Base-by-base conservation (phyloP, 1,284 basidiomycete genomes). In the Abortiporus biennis region DNA sequence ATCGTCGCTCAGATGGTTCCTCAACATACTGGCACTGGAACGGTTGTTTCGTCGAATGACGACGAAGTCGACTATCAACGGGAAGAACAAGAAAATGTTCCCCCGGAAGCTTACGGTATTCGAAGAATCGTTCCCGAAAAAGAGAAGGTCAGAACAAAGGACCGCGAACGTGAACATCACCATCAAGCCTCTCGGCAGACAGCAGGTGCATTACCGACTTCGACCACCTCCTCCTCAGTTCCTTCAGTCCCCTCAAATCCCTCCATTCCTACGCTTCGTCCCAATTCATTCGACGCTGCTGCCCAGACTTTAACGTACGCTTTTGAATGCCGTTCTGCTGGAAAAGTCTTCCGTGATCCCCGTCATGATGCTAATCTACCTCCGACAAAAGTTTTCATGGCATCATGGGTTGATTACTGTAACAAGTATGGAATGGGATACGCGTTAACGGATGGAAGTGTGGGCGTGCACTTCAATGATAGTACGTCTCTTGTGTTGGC, bases 401-500 rank as follows among this genome's bases (percentile, higher is more conserved):
- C 90, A 2, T 92, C 89, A 6, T 99, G 95, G 95, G 86, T 98
- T 36, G 95, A 99, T 64, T 97, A 98, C 61, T 94, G 90, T 61
- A 92, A 94, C 63, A 96, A 96, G 68, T 99, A 98, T 64, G 96
- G 95, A 8, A 94, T 98, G 81, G 96, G 94, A 1, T 98, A 98
- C 61, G 92, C 92, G 1, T 72, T 99, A 55, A 93, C 89, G 22
- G 93, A 99, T 58, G 93, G 95, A 3, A 87, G 89, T 1, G 85
- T 97, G 21, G 92, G 92, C 6, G 90, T 97, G 16, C 85, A 97
- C 65, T 98, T 97, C 68, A 96, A 97, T 56, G 95, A 99, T 63
- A 91, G 86, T 54, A 91, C 92, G 6, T 87, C 79, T 12, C 67
- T 96, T 53, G 78, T 94, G 8, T 68, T 98, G 42, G 78, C 90